Evolutionary conservation across 306 rosid species (phyloP).

Genomic region (Vigna radiata): DNA sequence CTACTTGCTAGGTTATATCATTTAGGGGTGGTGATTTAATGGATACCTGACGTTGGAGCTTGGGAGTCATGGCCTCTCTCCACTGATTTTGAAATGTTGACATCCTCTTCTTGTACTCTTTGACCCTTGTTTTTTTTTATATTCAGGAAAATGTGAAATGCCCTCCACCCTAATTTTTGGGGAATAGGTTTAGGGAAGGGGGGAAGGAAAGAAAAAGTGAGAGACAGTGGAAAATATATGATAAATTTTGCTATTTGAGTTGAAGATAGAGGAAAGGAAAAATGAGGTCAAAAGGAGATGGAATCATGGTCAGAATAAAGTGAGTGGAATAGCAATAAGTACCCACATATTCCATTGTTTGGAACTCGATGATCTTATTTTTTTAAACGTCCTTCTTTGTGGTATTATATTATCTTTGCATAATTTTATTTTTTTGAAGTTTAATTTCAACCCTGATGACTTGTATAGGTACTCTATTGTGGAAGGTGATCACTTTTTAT

Average conservation of each 20-base stretch:
- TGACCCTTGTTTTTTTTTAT: not conserved
- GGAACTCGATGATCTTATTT: not conserved
- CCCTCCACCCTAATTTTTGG: not conserved
- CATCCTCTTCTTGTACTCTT: conserved; percentile 5
- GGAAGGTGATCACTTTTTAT: conserved; percentile 84
- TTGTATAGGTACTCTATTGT: conserved; percentile 82
- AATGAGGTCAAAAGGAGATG: not conserved
- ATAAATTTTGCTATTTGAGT: not conserved
- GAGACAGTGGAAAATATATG: not conserved
- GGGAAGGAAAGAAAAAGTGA: not conserved
- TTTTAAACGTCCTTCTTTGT: not conserved
- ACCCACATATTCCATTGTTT: not conserved
- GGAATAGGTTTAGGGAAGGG: not conserved
- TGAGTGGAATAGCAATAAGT: not conserved
- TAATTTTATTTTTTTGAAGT: not conserved
- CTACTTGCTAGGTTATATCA: conserved; percentile 32
- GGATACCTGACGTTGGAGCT: not conserved
- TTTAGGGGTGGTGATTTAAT: not conserved
- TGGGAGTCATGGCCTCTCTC: not conserved
- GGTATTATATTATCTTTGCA: not conserved
- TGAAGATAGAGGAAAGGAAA: not conserved
- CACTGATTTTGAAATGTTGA: not conserved
- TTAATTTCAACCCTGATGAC: conserved; percentile 8
- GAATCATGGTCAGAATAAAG: not conserved
- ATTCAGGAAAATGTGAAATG: not conserved